These are phyloP conservation scores for Craspedostauros australis DNA, from an alignment of 108 stramenopile species.

Conservation along the genomic window DNA sequence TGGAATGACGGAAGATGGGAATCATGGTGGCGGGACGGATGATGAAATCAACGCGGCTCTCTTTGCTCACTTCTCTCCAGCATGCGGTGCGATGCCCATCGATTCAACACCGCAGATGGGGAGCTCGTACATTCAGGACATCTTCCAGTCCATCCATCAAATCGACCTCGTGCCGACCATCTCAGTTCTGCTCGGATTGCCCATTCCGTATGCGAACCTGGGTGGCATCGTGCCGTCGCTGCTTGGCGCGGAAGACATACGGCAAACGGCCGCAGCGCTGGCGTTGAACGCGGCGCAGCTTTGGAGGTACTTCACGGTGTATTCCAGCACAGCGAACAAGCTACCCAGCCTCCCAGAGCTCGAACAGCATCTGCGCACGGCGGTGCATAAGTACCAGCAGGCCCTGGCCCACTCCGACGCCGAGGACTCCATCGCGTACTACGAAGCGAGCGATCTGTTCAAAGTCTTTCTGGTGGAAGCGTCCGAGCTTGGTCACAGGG, in stretches of 20 bases:
- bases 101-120: conserved; percentile 23
- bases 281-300: conserved; percentile 87
- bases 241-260: conserved; percentile 34
- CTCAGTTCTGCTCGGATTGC: conserved; percentile 79
- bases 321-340: conserved; percentile 58
- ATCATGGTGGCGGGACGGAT: conserved; percentile 96
- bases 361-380: conserved; percentile 48
- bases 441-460: conserved; percentile 64
- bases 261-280: conserved; percentile 48
- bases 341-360: conserved; percentile 59
- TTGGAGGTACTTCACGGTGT: conserved; percentile 72
- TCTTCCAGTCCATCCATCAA: conserved; percentile 61
- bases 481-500: conserved; percentile 66
- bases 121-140: conserved; percentile 24
- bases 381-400: conserved; percentile 36
- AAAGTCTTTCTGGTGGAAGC: conserved; percentile 69
- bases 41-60: conserved; percentile 93
- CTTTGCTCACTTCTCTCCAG: conserved; percentile 81
- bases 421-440: conserved; percentile 47
- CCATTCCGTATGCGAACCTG: conserved; percentile 93
- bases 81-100: conserved; percentile 34
- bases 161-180: conserved; percentile 96
- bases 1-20: conserved; percentile 98
- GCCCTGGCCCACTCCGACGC: conserved; percentile 35
- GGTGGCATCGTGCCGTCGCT: conserved; percentile 85